phyloP scores from a whole-genome alignment of 352 stramenopile genomes.

The Globisporangium camurandrum region DNA sequence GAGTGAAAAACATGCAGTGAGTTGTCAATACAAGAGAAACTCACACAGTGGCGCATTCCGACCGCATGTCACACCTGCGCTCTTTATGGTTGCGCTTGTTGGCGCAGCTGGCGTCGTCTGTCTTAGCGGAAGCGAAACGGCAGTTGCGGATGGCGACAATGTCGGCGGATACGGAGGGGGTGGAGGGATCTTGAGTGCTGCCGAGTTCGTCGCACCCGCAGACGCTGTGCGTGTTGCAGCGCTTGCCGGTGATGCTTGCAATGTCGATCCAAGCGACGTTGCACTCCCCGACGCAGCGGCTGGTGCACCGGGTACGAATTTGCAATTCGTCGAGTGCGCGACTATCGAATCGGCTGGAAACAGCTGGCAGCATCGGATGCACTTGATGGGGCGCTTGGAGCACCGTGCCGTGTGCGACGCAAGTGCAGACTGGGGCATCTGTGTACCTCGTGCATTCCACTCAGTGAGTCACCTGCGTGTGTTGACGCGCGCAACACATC shows the following conservation, averaged over 20 bases:
- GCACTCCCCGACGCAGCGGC: too few relatives aligned
- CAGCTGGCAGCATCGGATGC: conserved; percentile 71
- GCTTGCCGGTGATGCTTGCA: not conserved
- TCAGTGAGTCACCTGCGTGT: not conserved
- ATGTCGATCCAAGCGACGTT: too few relatives aligned
- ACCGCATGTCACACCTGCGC: not conserved
- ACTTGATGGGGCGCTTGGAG: conserved; percentile 74
- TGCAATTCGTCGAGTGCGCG: conserved; percentile 64
- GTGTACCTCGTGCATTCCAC: not conserved
- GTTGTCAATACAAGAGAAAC: too few relatives aligned
- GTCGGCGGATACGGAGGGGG: conserved; percentile 42
- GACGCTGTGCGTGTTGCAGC: not conserved
- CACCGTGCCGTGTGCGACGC: conserved; percentile 45
- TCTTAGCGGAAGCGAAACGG: too few relatives aligned
- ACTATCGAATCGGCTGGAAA: conserved; percentile 71
- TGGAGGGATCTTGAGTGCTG: conserved; percentile 29
- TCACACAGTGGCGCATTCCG: too few relatives aligned
- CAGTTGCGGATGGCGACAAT: not conserved
- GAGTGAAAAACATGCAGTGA: too few relatives aligned
- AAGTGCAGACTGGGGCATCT: conserved; percentile 51
- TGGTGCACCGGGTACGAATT: conserved; percentile 24
- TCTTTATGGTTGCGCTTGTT: not conserved
- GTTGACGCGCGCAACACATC: too few relatives aligned
- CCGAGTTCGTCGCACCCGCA: not conserved
- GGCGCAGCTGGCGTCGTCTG: not conserved